phyloP scores from a whole-genome alignment of 352 stramenopile genomes.

The Pythium myriotylum region DNA sequence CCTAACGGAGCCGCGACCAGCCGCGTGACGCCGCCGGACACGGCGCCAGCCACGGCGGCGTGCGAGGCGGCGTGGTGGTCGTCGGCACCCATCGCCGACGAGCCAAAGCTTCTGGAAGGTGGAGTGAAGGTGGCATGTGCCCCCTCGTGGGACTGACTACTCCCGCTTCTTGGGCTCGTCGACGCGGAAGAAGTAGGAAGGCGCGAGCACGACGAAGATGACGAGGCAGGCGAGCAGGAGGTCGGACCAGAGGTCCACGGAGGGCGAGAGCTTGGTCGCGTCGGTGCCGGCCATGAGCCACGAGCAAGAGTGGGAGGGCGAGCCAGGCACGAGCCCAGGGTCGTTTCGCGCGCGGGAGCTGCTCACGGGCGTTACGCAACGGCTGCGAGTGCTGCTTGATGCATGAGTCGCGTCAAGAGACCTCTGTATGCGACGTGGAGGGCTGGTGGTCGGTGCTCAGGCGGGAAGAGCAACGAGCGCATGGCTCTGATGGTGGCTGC shows the following conservation, averaged over 20 bases:
- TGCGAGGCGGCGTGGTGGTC: conserved; percentile 46
- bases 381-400: too few species aligned
- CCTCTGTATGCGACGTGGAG: too few species aligned
- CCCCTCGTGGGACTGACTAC: too few species aligned
- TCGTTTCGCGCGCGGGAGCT: too few species aligned
- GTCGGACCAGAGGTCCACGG: conserved; percentile 50
- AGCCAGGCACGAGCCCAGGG: too few species aligned
- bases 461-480: too few species aligned
- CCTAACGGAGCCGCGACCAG: conserved; percentile 71
- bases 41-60: conserved; percentile 58
- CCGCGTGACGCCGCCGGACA: conserved; percentile 67
- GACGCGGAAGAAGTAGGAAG: conserved; percentile 59
- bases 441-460: too few species aligned
- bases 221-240: conserved; percentile 60
- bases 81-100: too few species aligned
- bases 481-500: too few species aligned
- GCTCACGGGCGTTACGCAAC: too few species aligned
- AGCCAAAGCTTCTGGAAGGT: conserved; percentile 1
- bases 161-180: conserved; percentile 23
- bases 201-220: conserved; percentile 69
- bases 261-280: conserved; percentile 2
- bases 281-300: conserved; percentile 1
- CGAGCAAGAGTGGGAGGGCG: conserved; percentile 3
- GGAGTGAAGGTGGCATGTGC: conserved; percentile 21
- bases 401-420: too few species aligned